A percentile compares a stretch with the other conserved stretches of the same genome.
Conservation (phyloP, 2,329 filamentous ascomycete species). For the Sporothrix protearum region DNA sequence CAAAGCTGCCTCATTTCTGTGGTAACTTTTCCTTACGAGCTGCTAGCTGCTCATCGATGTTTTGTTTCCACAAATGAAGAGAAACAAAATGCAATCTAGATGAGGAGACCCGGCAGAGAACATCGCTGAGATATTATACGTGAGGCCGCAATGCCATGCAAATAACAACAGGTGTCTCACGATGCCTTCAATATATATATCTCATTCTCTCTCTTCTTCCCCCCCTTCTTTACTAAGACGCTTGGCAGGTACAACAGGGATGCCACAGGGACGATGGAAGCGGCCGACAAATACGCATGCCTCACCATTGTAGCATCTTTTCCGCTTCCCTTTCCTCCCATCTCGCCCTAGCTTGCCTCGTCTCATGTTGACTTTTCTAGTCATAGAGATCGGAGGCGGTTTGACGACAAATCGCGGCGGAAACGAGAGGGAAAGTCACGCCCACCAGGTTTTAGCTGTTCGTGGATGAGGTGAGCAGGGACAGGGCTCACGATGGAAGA, state of each 20-base stretch:
- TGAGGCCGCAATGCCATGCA: background rate
- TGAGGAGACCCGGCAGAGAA: background rate
- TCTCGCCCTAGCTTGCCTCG: constrained; percentile 6
- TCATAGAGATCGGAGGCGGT: background rate
- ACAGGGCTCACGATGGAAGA: background rate
- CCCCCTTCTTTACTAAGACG: too few relatives aligned
- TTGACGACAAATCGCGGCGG: too few relatives aligned
- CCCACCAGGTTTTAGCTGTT: background rate
- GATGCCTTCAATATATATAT: too few relatives aligned
- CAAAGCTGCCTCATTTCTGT: background rate
- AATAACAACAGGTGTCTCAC: too few relatives aligned
- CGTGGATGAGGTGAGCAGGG: background rate
- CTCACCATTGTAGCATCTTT: background rate
- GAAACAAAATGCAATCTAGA: background rate
- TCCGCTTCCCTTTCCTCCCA: background rate
- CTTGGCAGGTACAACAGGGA: background rate
- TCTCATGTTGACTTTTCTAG: constrained; percentile 4
- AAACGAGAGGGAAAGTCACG: background rate
- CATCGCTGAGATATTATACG: too few relatives aligned
- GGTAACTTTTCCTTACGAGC: background rate
- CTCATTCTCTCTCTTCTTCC: too few relatives aligned
- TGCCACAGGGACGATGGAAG: background rate
- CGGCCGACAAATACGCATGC: background rate
- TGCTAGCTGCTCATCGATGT: constrained; percentile 15
- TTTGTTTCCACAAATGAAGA: background rate